Conservation (phyloP, 768 basidiomycete genomes). For the Pluteus cervinus region DNA sequence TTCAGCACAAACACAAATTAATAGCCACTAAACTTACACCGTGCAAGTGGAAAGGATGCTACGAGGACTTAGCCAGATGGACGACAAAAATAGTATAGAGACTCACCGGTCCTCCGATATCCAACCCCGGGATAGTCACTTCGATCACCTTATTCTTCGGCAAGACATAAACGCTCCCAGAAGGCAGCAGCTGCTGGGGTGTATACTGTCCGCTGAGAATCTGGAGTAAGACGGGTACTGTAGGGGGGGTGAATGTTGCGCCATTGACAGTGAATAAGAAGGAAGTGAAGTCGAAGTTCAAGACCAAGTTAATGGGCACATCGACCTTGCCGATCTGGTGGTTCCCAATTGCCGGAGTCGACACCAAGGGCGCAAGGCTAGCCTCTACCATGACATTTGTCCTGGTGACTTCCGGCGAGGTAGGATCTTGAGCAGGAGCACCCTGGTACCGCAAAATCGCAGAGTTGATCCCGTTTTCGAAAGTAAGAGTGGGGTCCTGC, state of each 20-base stretch:
- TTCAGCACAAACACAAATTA: not conserved
- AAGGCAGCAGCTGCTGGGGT: conserved; percentile 32
- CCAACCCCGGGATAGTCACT: conserved; percentile 32
- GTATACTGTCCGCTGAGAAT: conserved; percentile 37
- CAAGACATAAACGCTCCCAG: conserved; percentile 36
- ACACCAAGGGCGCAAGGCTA: conserved; percentile 23
- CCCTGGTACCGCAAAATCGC: conserved; percentile 44
- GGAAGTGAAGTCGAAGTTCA: conserved; percentile 17
- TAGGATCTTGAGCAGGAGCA: conserved; percentile 37
- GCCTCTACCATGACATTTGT: conserved; percentile 23
- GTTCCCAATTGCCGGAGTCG: conserved; percentile 30
- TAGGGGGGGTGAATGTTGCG: conserved; percentile 26
- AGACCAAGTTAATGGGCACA: conserved; percentile 24
- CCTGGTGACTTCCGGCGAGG: conserved; percentile 12
- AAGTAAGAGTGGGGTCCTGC: conserved; percentile 13
- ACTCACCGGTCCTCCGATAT: conserved; percentile 20
- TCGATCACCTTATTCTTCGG: conserved; percentile 43
- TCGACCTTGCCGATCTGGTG: conserved; percentile 35
- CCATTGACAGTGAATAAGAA: conserved; percentile 20
- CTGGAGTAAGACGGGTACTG: conserved; percentile 42
- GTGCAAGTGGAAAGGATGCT: conserved; percentile 44
- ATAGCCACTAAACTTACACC: conserved; percentile 25
- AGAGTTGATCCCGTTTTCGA: conserved; percentile 32
- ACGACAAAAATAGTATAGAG: not conserved
- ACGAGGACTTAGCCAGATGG: not conserved